Evolutionary conservation across 306 rosid genomes (phyloP), one percentile per base, ranked within the genome.

Genomic region (Pyrus bretschneideri): DNA sequence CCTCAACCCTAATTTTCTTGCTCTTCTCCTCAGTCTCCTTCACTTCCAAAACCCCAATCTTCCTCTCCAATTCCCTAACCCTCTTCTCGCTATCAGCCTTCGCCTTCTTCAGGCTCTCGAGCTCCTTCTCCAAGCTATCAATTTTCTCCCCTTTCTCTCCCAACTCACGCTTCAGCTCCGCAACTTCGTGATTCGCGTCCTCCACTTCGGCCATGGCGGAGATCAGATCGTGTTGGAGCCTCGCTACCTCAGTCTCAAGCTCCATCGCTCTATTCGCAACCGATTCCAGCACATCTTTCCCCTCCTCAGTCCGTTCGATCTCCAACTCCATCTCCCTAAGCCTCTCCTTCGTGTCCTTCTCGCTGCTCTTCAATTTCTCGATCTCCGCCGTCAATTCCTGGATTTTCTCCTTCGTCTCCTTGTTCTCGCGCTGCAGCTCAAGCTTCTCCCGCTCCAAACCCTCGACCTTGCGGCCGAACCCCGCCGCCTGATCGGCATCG

Each of bases 1-100:
- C 99, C 86, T 92, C 98, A 60, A 83, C 80, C 81, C 97, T 82
- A 52, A 93, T 82, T 80, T 81, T 88, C 88, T 89, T 96, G 80
- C 88, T 89, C 89, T 82, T 88, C 68, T 91, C 99, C 86, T 96
- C 99, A n/a, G 84, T 69, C 57, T 92, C 99, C 84, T 84, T 96
- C 72, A 74, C 86, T 84, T 96, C 99, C 72, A 95, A 71, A 74
- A 80, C 85, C 55, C 89, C 93, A 70, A 88, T 63, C 75, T 81
- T 92, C 88, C 85, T 95, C 92, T 95, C 99, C 85, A 92, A 87
- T 68, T 95, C 99, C 87, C 85, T 90, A 65, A 82, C 70, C 66
- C 81, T 89, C 84, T 33, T 84, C 61, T 86, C 97, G 65, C 75
- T 77, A 77, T 88, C 98, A 0, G 68, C 73, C 65, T 87, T 91